Conservation (phyloP, 2,329 filamentous ascomycete species). For the Ceratocystis eucalypticola region DNA sequence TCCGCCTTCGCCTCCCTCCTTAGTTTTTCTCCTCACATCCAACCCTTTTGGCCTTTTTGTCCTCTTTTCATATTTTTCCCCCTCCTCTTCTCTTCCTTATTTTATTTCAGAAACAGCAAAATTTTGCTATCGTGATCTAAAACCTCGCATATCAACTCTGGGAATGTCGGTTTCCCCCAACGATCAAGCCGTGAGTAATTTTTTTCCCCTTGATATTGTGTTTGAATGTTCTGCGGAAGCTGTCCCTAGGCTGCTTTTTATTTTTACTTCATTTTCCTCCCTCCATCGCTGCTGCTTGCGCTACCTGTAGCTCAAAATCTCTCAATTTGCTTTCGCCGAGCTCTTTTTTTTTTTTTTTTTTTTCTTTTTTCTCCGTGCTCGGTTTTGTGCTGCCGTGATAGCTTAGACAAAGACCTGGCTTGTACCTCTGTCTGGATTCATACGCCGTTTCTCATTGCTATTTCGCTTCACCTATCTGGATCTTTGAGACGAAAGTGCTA, state of each 20-base stretch:
- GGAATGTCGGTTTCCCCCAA: constrained; percentile 3
- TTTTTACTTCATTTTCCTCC: background rate
- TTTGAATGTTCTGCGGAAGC: too few species aligned
- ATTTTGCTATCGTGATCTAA: background rate
- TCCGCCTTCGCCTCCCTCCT: background rate
- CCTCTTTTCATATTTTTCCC: background rate
- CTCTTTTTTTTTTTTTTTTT: background rate
- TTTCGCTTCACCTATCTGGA: background rate
- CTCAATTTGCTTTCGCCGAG: background rate
- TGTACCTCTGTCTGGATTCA: background rate
- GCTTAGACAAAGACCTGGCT: background rate
- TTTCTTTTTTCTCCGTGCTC: background rate
- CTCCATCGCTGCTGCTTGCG: background rate
- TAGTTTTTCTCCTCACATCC: background rate
- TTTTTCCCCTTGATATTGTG: background rate
- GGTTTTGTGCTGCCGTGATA: background rate
- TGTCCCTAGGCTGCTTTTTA: background rate
- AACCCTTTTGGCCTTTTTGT: background rate
- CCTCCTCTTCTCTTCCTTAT: background rate
- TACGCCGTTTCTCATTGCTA: background rate
- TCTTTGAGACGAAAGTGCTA: background rate
- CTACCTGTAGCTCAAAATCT: background rate
- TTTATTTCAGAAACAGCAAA: background rate
- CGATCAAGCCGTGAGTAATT: constrained; percentile 1
- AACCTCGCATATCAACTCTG: background rate